Base-by-base conservation (phyloP, 2,329 filamentous ascomycete genomes). In the Fusarium sp. region DNA sequence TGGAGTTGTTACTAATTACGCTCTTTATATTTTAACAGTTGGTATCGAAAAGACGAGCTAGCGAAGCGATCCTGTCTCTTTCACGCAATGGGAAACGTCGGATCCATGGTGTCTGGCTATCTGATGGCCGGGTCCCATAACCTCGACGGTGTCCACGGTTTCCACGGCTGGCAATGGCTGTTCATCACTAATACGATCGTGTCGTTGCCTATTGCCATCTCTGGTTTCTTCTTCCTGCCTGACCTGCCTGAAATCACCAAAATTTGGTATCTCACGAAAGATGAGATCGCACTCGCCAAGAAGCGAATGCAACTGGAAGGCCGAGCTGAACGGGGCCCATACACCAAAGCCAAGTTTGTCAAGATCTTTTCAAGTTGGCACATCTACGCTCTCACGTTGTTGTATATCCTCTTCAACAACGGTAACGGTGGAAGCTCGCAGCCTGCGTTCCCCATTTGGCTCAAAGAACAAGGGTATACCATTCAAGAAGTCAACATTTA, bases 371-470 rank as follows among this genome's bases (percentile, higher is more conserved):
- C 85, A 0, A 89, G 88, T 8, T 93, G 92, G 92, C 91, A 91
- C 65, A 89, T 93, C 1, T 93, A 91, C 63, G 73, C 87, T 0
- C 82, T 93, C 4, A 86, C 86, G 0, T 64, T 89, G 0, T 79
- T 92, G 0, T 93, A 93, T 74, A 85, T 93, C 75, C 86, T 88
- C 45, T 93, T 92, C 83, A 92, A 91, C 79, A 93, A 93, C 73
- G 90, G 87, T 2, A 76, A 76, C 30, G 84, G 82, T 1, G 83
- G 84, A 1, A 80, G 79, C 5, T 84, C 84, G 9, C 88, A 90
- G 76, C 91, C 91, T 0, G 86, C 89, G 0, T 92, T 93, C 65
- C 76, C 84, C 5, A 76, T 87, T 0, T 88, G 86, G 86, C 80
- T 88, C 11, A 87, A 88, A 73, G 76, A 78, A 2, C 69, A 85